Conservation (phyloP, 2,329 filamentous ascomycete genomes). For the Cordyceps cateniannulata region DNA sequence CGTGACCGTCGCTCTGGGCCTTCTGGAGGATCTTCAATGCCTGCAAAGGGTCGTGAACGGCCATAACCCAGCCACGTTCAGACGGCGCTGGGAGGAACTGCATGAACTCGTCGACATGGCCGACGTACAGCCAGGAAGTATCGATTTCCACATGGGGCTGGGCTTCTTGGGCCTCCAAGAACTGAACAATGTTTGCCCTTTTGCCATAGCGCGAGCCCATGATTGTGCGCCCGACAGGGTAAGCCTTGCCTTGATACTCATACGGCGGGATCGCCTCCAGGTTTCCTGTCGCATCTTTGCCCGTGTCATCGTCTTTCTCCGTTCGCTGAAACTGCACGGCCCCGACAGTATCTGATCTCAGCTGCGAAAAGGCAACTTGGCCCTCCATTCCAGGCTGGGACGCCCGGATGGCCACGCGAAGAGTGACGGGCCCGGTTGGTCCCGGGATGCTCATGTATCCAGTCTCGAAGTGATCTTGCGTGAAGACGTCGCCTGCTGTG, state of each 20-base stretch:
- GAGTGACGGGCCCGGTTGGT: neutral
- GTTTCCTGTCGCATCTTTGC: neutral
- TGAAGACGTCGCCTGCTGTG: fast-evolving
- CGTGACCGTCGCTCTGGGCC: neutral
- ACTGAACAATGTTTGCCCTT: neutral
- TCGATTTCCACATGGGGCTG: slow-evolving; percentile 22
- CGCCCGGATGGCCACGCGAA: neutral
- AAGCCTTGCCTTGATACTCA: neutral
- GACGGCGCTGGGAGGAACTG: slow-evolving; percentile 23
- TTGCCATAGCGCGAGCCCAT: neutral
- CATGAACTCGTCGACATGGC: slow-evolving; percentile 24
- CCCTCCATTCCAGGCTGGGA: neutral
- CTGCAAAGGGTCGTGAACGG: slow-evolving; percentile 18
- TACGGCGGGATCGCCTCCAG: neutral
- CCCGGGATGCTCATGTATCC: neutral
- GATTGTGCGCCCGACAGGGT: neutral
- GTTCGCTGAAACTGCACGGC: neutral
- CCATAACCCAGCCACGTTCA: slow-evolving; percentile 20
- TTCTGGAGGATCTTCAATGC: slow-evolving; percentile 13
- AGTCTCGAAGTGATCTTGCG: neutral
- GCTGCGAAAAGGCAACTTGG: neutral
- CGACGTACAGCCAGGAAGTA: slow-evolving; percentile 20
- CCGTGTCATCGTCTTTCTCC: neutral
- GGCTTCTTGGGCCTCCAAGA: neutral
- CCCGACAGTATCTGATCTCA: neutral